Percentiles rank a stretch among this genome's conserved stretches.
phyloP scores from a whole-genome alignment of 2,329 filamentous ascomycete species.

The Metarhizium sp. region DNA sequence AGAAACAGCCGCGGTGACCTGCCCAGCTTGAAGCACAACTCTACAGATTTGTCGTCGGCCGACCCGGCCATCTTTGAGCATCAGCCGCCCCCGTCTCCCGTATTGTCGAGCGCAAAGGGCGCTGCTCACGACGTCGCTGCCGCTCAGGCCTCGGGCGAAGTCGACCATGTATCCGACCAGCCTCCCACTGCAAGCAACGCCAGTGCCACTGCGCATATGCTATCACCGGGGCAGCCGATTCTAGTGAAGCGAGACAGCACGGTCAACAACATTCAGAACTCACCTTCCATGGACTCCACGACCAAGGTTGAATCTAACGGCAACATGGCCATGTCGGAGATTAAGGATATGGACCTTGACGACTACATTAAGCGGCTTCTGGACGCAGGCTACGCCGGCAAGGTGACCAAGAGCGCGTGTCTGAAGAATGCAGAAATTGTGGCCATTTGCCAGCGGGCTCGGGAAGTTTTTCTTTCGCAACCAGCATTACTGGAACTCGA shows the following conservation, averaged over 20 bases:
- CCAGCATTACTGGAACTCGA: constrained; percentile 86
- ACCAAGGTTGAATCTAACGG: constrained; percentile 32
- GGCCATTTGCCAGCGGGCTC: constrained; percentile 80
- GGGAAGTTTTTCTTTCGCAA: constrained; percentile 84
- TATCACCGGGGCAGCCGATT: constrained; percentile 80
- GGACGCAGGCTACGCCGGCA: constrained; percentile 90
- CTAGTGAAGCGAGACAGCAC: constrained; percentile 70
- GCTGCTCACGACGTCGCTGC: constrained; percentile 71
- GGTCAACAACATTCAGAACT: constrained; percentile 52
- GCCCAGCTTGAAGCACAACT: constrained; percentile 29
- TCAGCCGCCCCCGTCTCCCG: constrained; percentile 73
- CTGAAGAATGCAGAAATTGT: constrained; percentile 96
- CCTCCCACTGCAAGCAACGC: constrained; percentile 58
- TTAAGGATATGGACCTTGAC: constrained; percentile 89
- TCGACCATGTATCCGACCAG: constrained; percentile 87
- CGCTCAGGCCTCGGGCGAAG: constrained; percentile 79
- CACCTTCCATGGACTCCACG: constrained; percentile 32
- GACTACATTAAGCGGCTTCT: constrained; percentile 94
- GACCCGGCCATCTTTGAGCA: constrained; percentile 39
- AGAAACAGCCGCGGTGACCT: constrained; percentile 36
- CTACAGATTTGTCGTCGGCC: constrained; percentile 29
- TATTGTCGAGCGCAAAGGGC: constrained; percentile 57
- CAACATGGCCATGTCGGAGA: constrained; percentile 73
- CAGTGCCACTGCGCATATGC: constrained; percentile 46
- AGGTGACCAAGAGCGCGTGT: constrained; percentile 95